Evolutionary conservation across 2,329 filamentous ascomycete genomes (phyloP), one percentile per base, ranked within the genome.

Genomic region (Venturia aucupariae): DNA sequence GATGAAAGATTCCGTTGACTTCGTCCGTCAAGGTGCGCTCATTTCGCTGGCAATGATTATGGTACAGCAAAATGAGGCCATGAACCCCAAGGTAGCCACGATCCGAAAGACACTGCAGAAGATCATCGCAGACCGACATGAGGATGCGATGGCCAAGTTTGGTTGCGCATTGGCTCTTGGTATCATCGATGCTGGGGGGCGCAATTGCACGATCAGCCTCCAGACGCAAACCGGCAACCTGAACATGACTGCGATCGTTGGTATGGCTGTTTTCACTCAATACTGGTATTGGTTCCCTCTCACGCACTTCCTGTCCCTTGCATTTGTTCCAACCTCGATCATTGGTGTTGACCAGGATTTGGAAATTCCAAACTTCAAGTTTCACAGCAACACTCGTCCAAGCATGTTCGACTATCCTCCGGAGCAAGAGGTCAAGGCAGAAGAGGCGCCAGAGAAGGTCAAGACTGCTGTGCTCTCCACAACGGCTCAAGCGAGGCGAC

Each of bases 241-340:
- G 69, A 97, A 99, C 81, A 97, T 99, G 92, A 87, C 92, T 22
- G 95, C 91, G 67, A 96, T 99, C 69, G 92, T 99, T 22, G 95
- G 94, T 69, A 96, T 96, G 87, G 93, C 92, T 35, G 90, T 99
- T 63, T 99, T 99, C 78, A 96, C 92, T 10, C 94, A 99, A 75
- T 99, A 99, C 81, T 99, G 94, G 94, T 99, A 99, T 81, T 99
- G 94, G 94, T 99, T 99, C 85, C 94, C 94, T 66, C 89, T 97
- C 71, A 96, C 94, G 38, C 94, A 99, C 78, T 99, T 99, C 85
- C 77, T 99, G 65, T 95, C 93, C 0, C 82, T 99, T 67, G 92
- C 91, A 72, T 97, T 99, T 78, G 92, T 90, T n/a, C 94, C 94
- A 1, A 99, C 95, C 1, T 90, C 94, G 1, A 90, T 99, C 72